Conservation (phyloP, 2,329 filamentous ascomycete species). For the Colletotrichum cereale region DNA sequence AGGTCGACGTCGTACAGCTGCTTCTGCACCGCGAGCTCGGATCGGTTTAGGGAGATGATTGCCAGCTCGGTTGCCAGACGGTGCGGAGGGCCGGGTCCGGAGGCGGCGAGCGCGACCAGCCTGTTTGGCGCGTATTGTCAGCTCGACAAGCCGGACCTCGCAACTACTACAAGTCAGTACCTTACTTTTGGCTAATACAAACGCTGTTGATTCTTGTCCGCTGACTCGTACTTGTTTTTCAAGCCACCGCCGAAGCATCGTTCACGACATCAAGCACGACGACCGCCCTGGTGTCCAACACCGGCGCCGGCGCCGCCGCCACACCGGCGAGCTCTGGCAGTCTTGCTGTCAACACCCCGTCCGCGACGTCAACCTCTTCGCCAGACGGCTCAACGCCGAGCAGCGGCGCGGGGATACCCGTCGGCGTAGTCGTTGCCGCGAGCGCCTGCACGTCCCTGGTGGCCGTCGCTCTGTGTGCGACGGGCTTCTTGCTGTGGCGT, state of each 20-base stretch:
- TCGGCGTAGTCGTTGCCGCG: neutral
- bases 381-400: neutral
- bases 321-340: neutral
- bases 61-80: neutral
- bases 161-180: neutral
- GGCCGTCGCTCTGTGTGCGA: neutral
- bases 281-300: neutral
- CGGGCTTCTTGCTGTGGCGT: neutral
- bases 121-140: neutral
- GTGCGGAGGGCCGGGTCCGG: neutral
- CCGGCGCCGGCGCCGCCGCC: neutral
- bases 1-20: neutral
- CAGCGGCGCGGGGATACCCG: neutral
- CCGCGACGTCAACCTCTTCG: neutral
- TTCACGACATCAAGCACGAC: neutral
- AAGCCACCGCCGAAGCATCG: neutral
- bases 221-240: too few relatives aligned
- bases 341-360: neutral
- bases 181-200: too few relatives aligned
- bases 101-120: neutral
- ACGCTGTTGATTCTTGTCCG: too few relatives aligned
- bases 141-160: neutral
- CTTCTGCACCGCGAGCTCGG: neutral
- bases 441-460: slow-evolving; percentile 1
- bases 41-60: neutral